These are phyloP conservation scores for Tillandsia fasciculata DNA, from an alignment of 176 grass and related monocot species.

Conservation along the genomic window DNA sequence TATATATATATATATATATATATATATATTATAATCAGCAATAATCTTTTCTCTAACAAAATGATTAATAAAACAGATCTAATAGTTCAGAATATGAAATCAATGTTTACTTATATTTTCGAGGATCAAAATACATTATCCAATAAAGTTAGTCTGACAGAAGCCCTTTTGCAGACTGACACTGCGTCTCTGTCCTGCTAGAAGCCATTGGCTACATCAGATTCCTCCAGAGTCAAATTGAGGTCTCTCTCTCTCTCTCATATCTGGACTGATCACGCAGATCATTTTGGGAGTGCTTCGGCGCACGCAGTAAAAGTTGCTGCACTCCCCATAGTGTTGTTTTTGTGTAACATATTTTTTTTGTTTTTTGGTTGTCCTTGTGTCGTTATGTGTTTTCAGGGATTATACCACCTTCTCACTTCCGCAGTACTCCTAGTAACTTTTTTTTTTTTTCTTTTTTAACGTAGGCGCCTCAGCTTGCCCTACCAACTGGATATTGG, in stretches of 20 bases:
- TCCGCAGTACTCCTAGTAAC: constrained; percentile 2
- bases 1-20: too few species aligned
- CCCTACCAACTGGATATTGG: constrained; percentile 44
- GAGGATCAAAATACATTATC: constrained; percentile 8
- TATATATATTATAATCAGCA: too few species aligned
- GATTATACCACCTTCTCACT: neutral
- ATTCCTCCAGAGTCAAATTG: constrained; percentile 99
- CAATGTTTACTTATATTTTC: too few species aligned
- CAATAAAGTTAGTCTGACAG: constrained; percentile 39
- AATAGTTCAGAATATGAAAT: too few species aligned
- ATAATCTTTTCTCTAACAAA: too few species aligned
- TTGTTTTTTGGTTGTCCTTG: constrained; percentile 18
- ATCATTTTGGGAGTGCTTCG: constrained; percentile 1
- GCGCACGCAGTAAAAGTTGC: constrained; percentile 44
- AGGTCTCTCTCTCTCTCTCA: constrained; percentile 34
- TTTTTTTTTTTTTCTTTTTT: neutral
- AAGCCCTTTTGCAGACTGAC: constrained; percentile 79
- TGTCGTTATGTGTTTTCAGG: constrained; percentile 22
- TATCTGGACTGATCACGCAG: constrained; percentile 28
- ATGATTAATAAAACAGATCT: too few species aligned
- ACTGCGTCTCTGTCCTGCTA: constrained; percentile 95
- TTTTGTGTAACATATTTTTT: constrained; percentile 30
- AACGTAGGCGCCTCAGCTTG: constrained; percentile 73
- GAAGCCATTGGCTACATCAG: constrained; percentile 99
- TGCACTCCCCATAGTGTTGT: constrained; percentile 1